Conservation (phyloP, 2,329 filamentous ascomycete genomes). For the Aspergillus sp. region DNA sequence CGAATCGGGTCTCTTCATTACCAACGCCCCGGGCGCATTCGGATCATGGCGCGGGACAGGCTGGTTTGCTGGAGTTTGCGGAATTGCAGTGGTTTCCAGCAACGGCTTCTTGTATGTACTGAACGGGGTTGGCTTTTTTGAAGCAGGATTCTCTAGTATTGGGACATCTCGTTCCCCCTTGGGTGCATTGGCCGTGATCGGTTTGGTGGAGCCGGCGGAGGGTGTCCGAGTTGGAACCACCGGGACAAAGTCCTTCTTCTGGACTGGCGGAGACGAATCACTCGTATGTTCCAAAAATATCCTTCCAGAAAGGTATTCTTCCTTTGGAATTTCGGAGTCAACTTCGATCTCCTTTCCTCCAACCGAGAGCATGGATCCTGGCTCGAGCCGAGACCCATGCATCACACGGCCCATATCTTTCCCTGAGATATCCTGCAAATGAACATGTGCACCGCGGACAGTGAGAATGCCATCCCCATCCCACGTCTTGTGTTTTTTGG, state of each 20-base stretch:
- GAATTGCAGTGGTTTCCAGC: conserved; percentile 43
- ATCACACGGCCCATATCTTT: conserved; percentile 52
- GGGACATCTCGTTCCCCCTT: conserved; percentile 6
- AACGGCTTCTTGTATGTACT: conserved; percentile 55
- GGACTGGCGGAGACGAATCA: conserved; percentile 13
- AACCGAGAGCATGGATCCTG: conserved; percentile 53
- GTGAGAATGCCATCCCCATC: conserved; percentile 61
- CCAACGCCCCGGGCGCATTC: conserved; percentile 47
- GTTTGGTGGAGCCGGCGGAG: conserved; percentile 3
- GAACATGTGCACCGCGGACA: conserved; percentile 48
- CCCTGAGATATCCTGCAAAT: conserved; percentile 54
- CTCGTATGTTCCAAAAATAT: conserved; percentile 15
- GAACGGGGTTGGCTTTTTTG: conserved; percentile 35
- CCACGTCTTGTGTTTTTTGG: conserved; percentile 70
- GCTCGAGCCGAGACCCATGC: conserved; percentile 47
- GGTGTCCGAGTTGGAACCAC: conserved; percentile 6
- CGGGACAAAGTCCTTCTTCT: conserved; percentile 14
- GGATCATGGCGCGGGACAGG: conserved; percentile 59
- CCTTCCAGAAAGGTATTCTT: conserved; percentile 44
- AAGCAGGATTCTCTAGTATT: conserved; percentile 21
- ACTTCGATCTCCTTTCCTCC: conserved; percentile 61
- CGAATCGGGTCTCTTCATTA: conserved; percentile 54
- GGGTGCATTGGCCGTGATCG: conserved; percentile 4
- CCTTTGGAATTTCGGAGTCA: conserved; percentile 51
- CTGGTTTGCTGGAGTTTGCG: conserved; percentile 35